phyloP scores from a whole-genome alignment of 345 rosid species.

The Rhodomyrtus tomentosa region DNA sequence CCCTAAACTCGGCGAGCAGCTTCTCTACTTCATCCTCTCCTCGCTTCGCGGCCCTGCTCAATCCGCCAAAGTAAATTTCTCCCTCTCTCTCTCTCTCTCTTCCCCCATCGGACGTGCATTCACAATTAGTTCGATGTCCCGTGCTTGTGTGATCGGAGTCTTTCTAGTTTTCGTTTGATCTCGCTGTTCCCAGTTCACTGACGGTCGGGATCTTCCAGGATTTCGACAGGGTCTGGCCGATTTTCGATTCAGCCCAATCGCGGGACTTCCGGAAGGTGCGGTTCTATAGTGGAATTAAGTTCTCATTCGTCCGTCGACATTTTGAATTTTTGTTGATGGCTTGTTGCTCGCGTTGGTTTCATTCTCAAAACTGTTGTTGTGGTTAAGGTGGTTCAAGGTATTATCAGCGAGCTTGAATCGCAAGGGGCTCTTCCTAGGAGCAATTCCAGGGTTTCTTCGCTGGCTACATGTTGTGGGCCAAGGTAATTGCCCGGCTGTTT shows the following conservation, averaged over 20 bases:
- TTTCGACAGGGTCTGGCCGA: constrained; percentile 98
- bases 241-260: constrained; percentile 98
- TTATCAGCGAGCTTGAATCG: constrained; percentile 94
- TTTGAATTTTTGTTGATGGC: background rate
- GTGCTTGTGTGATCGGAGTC: background rate
- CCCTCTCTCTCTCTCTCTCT: background rate
- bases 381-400: constrained; percentile 90
- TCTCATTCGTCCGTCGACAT: background rate
- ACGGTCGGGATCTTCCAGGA: constrained; percentile 56
- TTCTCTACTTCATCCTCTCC: constrained; percentile 94
- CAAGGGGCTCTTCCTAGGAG: constrained; percentile 99
- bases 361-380: background rate
- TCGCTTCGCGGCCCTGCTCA: constrained; percentile 97
- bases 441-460: constrained; percentile 98
- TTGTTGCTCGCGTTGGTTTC: background rate
- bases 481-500: constrained; percentile 35
- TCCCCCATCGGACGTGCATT: background rate
- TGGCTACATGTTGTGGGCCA: constrained; percentile 97
- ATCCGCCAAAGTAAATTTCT: constrained; percentile 65
- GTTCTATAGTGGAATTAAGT: background rate
- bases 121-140: background rate
- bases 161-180: constrained; percentile 1
- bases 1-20: constrained; percentile 99
- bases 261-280: constrained; percentile 93
- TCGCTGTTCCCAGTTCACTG: background rate